A percentile compares a stretch with the other conserved stretches of the same genome.
These are phyloP conservation scores for Bryoerythrophyllum caledonicum DNA, from an alignment of 225 moss, liverwort and hornwort species.

Conservation along the genomic window DNA sequence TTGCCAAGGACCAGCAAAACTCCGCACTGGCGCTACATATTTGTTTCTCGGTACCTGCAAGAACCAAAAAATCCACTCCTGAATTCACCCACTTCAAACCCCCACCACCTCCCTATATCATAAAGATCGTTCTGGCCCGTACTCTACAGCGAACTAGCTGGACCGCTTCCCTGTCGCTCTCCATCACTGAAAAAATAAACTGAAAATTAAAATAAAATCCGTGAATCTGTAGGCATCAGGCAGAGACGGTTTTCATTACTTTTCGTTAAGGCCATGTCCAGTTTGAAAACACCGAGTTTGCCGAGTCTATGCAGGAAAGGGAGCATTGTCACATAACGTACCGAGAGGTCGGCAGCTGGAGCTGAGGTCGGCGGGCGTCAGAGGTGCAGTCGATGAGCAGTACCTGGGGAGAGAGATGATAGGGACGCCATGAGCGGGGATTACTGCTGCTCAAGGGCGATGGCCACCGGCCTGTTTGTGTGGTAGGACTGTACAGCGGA, in stretches of 20 bases:
- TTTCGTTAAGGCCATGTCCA: background rate
- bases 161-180: background rate
- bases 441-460: background rate
- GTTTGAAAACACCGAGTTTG: background rate
- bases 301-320: background rate
- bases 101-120: background rate
- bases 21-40: conserved; percentile 4
- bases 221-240: conserved; percentile 1
- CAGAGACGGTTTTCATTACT: background rate
- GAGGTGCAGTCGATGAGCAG: background rate
- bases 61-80: background rate
- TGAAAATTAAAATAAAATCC: background rate
- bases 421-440: conserved; percentile 16
- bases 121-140: background rate
- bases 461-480: conserved; percentile 33
- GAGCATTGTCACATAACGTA: conserved; percentile 7
- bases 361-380: too few relatives aligned
- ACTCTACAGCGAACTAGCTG: background rate
- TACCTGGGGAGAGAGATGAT: background rate
- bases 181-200: background rate
- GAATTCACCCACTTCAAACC: conserved; percentile 15
- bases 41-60: conserved; percentile 18
- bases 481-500: conserved; percentile 48
- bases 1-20: conserved; percentile 21
- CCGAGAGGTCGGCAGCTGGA: background rate